These are phyloP conservation scores for Phialophora expanda DNA, from an alignment of 2,329 filamentous ascomycete species.

Conservation along the genomic window DNA sequence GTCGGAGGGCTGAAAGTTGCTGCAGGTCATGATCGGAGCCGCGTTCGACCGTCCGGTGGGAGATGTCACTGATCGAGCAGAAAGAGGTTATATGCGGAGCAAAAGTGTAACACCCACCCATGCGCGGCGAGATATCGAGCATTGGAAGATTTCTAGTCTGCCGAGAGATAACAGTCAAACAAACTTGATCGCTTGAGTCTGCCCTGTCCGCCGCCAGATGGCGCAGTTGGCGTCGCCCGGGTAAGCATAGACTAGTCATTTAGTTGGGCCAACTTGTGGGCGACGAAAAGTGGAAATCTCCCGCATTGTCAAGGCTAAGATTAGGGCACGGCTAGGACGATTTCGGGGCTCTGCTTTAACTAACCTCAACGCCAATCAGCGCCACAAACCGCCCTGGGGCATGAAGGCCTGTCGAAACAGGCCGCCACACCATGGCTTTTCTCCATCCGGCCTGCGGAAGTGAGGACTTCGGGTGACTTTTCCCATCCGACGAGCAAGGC, in stretches of 20 bases:
- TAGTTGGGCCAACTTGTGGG: background rate
- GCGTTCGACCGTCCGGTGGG: background rate
- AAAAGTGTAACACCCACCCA: conserved; percentile 1
- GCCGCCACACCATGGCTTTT: background rate
- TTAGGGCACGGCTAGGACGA: conserved; percentile 21
- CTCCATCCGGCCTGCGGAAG: background rate
- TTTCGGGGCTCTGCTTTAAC: conserved; percentile 15
- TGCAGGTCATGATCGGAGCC: conserved; percentile 15
- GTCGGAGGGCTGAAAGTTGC: conserved; percentile 14
- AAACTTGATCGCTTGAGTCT: background rate
- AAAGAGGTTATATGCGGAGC: background rate
- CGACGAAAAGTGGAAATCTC: conserved; percentile 13
- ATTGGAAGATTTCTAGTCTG: conserved; percentile 2
- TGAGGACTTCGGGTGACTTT: background rate
- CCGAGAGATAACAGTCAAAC: background rate
- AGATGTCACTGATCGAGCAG: background rate
- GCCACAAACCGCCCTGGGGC: background rate
- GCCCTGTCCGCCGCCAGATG: background rate
- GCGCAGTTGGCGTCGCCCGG: conserved; percentile 9
- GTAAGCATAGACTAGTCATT: conserved; percentile 12
- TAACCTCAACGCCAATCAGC: conserved; percentile 16
- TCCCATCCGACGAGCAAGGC: background rate
- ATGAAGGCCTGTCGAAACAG: background rate
- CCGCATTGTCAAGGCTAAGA: conserved; percentile 20
- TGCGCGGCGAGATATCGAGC: conserved; percentile 1